Evolutionary conservation across 768 basidiomycete species (phyloP), one percentile per base, ranked within the genome.

Genomic region (Amanita fuliginea): DNA sequence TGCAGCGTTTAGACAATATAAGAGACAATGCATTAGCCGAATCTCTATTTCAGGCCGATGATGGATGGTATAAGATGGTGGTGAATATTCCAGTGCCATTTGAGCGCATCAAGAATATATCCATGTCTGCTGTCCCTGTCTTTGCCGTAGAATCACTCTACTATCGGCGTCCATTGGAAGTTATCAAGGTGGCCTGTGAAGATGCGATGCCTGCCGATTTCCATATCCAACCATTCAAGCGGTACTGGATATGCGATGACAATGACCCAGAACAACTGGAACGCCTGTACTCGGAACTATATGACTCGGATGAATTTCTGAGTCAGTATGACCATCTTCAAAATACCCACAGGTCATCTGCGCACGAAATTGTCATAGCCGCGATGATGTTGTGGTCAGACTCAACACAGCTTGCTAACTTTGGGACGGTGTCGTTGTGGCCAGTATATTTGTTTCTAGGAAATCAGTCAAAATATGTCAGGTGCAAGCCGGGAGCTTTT

Each of bases 391-490:
- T 48, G 11, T 37, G 36, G 47, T 48, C 47, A 2, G 36, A 48
- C 18, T 39, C 24, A 3, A 48, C 47, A 24, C 36, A 28, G 2
- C 47, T 48, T 13, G 47, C 47, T 1, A 48, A 48, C 13, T 48
- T 48, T 32, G 47, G 47, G 16, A 30, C 30, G 3, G 47, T 22
- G 18, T 39, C 35, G 13, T 24, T 41, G 18, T 48, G 19, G 35
- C 47, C 36, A 16, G 28, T 48, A 6, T 19, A 60, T 28, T 9
- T 53, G 51, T 5, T 51, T 41, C 51, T 61, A 16, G 70, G 67
- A 0, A 68, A 67, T 48, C 53, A 62, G 13, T 67, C 72, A 0
- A 75, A 76, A 53, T 73, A 72, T 51, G 54, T 47, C 0, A 57
- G 64, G 0, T 49, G 49, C 1, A 58, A 60, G 24, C 69, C 69